Evolutionary conservation across 1,284 basidiomycete genomes (phyloP).

Genomic region (Ustanciosporium gigantosporum): DNA sequence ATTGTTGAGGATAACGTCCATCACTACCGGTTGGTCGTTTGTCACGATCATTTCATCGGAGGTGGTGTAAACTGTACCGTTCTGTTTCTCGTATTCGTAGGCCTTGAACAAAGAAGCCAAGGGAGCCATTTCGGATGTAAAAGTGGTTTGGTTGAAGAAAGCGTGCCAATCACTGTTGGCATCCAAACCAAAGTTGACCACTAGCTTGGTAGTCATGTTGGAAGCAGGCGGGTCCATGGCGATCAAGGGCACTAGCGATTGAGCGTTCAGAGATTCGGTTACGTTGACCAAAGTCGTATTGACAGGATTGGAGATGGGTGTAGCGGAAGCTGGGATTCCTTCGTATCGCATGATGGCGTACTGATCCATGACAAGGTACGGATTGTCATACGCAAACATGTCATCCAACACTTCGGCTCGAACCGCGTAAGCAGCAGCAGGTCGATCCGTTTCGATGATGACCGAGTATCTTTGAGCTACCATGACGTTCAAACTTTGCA

Average conservation of each 20-base stretch:
- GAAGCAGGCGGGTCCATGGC: slow-evolving; percentile 23
- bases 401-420: slow-evolving; percentile 62
- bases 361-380: slow-evolving; percentile 60
- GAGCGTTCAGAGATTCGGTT: slow-evolving; percentile 14
- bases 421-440: slow-evolving; percentile 48
- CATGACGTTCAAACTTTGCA: slow-evolving; percentile 62
- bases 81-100: slow-evolving; percentile 19
- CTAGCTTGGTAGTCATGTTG: slow-evolving; percentile 29
- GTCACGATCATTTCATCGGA: slow-evolving; percentile 31
- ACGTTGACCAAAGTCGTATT: slow-evolving; percentile 19
- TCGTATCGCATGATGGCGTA: slow-evolving; percentile 62
- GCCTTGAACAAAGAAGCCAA: slow-evolving; percentile 20
- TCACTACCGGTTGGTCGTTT: slow-evolving; percentile 38
- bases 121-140: slow-evolving; percentile 31
- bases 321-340: slow-evolving; percentile 47
- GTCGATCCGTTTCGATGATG: slow-evolving; percentile 57
- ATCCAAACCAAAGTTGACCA: slow-evolving; percentile 36
- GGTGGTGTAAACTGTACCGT: slow-evolving; percentile 19
- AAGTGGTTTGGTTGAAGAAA: slow-evolving; percentile 41
- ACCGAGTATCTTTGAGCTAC: slow-evolving; percentile 66
- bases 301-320: slow-evolving; percentile 9
- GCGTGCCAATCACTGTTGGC: slow-evolving; percentile 28
- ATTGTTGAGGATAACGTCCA: slow-evolving; percentile 59
- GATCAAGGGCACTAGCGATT: slow-evolving; percentile 19
- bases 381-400: slow-evolving; percentile 61